Evolutionary conservation across 441 rosid species (phyloP), one percentile per base, ranked within the genome.

Genomic region (Populus hybrid): DNA sequence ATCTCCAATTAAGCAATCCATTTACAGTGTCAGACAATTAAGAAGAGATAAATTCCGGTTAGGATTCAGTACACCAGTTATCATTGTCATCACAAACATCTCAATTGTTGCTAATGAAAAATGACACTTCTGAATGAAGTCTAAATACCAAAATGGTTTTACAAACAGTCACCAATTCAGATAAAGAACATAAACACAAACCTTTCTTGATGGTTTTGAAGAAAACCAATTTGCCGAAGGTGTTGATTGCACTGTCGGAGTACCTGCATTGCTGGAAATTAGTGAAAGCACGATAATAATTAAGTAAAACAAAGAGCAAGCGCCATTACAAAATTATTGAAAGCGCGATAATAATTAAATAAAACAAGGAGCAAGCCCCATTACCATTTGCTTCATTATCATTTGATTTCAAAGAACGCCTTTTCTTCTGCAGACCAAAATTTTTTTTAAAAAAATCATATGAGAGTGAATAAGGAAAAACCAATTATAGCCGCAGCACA

Each of bases 121-220:
- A 12, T 11, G 53, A 67, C 21, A 75, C 63, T 65, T 23, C 40
- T 26, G n/a, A 50, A 31, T 0, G 7, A 9, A 68, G 14, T 53
- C 42, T 1, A n/a, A 65, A 74, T 38, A 29, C 59, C 20, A 4
- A 36, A 74, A 4, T 40, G 50, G 12, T 40, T 33, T 40, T 40
- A 40, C 50, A 10, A 40, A 11, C 50, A 40, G 50, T 3, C 50
- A 40, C 64, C 40, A 67, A 66, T 50, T 7, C 31, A 68, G 20
- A 18, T 20, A 33, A 29, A 11, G 42, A 74, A 75, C 38, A 67
- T 36, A 77, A 79, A 45, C n/a, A 73, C 86, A 76, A 72, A 91
- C 99, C 99, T 95, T 95, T 81, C 90, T 92, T 59, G 90, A 81
- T 71, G 97, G 86, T 84, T 90, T 95, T 56, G 98, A 84, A 84